Conservation (phyloP, 78 protist genomes). For the Dictyostelium discoideum region DNA sequence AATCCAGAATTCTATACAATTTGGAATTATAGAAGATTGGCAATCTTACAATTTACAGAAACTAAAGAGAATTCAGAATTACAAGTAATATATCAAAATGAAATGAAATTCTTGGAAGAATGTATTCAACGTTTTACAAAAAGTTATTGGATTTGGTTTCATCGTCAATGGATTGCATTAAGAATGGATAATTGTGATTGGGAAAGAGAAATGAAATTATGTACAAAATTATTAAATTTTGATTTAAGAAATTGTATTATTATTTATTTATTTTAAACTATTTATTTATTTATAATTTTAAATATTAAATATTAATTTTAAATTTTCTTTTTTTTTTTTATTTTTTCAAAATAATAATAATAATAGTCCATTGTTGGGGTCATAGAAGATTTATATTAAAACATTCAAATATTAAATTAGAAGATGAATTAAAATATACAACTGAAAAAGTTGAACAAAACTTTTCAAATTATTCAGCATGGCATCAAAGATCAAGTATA, state of each 20-base stretch:
- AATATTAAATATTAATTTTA: neutral
- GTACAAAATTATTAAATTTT: constrained; percentile 73
- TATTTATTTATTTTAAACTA: neutral
- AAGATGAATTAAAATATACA: constrained; percentile 85
- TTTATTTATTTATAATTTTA: neutral
- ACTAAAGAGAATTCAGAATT: constrained; percentile 15
- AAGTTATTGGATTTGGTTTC: constrained; percentile 86
- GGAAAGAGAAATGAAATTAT: constrained; percentile 80
- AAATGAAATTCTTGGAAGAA: constrained; percentile 55
- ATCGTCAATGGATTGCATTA: constrained; percentile 74
- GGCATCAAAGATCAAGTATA: constrained; percentile 93
- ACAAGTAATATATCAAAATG: constrained; percentile 33
- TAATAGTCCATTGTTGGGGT: constrained; percentile 91
- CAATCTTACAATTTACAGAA: constrained; percentile 25
- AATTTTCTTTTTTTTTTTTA: neutral
- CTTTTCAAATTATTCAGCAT: constrained; percentile 96
- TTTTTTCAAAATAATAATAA: neutral
- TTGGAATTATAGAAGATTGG: constrained; percentile 92
- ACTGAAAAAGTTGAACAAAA: constrained; percentile 75
- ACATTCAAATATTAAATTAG: neutral
- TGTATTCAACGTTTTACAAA: constrained; percentile 66
- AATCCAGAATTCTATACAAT: constrained; percentile 93
- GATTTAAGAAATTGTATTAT: constrained; percentile 94
- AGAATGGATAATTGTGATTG: constrained; percentile 53
- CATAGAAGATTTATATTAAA: constrained; percentile 85